Base-by-base conservation (phyloP, 2,329 filamentous ascomycete genomes). In the Monascus ruber region DNA sequence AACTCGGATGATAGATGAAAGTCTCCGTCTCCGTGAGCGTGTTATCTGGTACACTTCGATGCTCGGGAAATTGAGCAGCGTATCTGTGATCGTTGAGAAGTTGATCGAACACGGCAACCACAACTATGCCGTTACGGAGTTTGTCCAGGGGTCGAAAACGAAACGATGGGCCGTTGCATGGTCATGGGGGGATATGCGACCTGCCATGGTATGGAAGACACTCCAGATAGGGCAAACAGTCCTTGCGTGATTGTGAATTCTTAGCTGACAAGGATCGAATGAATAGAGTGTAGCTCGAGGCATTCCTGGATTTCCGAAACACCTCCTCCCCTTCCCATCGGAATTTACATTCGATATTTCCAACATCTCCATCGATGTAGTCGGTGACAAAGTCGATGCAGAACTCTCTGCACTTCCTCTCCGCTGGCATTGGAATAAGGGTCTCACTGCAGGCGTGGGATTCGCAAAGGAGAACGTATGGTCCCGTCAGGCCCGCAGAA, bases 11-110 rank as follows among this genome's bases (percentile, higher is more conserved):
- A 68, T 94, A 4, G 64, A 73, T 1, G 83, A 93, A 56, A 86
- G 81, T 28, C 58, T 83, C 0, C 43, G 56, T 0, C 64, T 85
- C 1, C 65, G 68, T 11, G 67, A 73, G 0, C 70, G 71, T 6
- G 77, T 94, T 0, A 74, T 76, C 43, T 98, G 91, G 91, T 96
- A 91, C 60, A 91, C 83, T 1, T 79, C 80, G 39, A 93, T 96
- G 85, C 69, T 96, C 0, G 88, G 89, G 0, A 93, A 93, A 52
- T 67, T 85, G 26, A 88, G 81, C 47, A 68, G 85, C 3, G 70
- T 82, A 1, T 66, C 69, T 1, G 60, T 81, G 0, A 64, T 94
- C 0, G 69, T 79, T 5, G 69, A 71, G 37, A 67, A 82, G 5
- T 59, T 78, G 4, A 72, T 73, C 10, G 63, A 71, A 2, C 55